phyloP scores from a whole-genome alignment of 345 rosid species.

The Gossypium ekmanianum region DNA sequence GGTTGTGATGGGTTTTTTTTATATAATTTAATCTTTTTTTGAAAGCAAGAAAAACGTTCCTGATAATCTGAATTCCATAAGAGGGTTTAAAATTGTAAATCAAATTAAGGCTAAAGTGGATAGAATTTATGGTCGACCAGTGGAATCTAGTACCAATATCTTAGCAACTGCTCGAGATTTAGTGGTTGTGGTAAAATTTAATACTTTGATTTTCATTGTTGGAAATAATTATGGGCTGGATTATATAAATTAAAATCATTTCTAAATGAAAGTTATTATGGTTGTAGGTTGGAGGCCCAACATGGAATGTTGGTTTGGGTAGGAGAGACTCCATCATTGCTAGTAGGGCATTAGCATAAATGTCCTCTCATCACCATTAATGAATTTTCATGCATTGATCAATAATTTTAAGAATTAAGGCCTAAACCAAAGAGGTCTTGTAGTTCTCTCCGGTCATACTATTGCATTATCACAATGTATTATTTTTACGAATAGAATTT shows the following conservation, averaged over 20 bases:
- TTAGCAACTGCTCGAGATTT: slow-evolving; percentile 34
- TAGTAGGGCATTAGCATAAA: slow-evolving; percentile 32
- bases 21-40: slow-evolving; percentile 24
- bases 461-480: slow-evolving; percentile 50
- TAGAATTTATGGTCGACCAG: slow-evolving; percentile 19
- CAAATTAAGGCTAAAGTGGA: slow-evolving; percentile 32
- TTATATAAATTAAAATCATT: neutral
- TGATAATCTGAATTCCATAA: slow-evolving; percentile 21
- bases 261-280: neutral
- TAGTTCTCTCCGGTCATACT: slow-evolving; percentile 43
- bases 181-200: slow-evolving; percentile 9
- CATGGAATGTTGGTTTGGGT: slow-evolving; percentile 42
- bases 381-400: slow-evolving; percentile 32
- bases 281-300: slow-evolving; percentile 28
- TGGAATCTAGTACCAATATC: slow-evolving; percentile 35
- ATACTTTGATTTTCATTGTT: neutral
- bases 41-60: slow-evolving; percentile 26
- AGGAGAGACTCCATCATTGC: slow-evolving; percentile 52
- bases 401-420: slow-evolving; percentile 33
- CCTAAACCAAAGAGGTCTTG: slow-evolving; percentile 33
- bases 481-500: slow-evolving; percentile 30
- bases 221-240: neutral
- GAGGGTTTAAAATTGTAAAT: slow-evolving; percentile 36
- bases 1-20: slow-evolving; percentile 36
- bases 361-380: slow-evolving; percentile 30